Percentiles rank a stretch among this genome's conserved stretches.
phyloP scores from a whole-genome alignment of 129 eudicot genomes.

The Gnaphalium uliginosum region DNA sequence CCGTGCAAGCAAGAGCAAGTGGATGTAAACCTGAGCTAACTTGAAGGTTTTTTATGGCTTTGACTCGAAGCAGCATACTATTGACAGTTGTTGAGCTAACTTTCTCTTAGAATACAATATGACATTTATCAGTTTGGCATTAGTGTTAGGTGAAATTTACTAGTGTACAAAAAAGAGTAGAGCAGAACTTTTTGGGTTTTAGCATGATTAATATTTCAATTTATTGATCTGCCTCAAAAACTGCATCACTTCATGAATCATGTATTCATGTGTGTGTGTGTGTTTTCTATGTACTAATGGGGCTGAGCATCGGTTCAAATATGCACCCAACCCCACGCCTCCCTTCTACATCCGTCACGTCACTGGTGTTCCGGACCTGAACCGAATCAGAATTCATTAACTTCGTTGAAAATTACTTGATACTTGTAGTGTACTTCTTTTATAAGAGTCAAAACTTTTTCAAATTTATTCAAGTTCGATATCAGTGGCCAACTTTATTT shows the following conservation, averaged over 20 bases:
- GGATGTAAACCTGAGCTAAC: conserved; percentile 38
- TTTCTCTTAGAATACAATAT: conserved; percentile 23
- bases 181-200: neutral
- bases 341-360: too few relatives aligned
- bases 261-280: too few relatives aligned
- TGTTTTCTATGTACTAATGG: too few relatives aligned
- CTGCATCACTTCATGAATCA: neutral
- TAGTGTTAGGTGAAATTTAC: conserved; percentile 21
- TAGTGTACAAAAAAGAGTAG: conserved; percentile 20
- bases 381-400: too few relatives aligned
- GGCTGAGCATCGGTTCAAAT: too few relatives aligned
- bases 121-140: neutral
- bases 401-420: too few relatives aligned
- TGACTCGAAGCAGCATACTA: conserved; percentile 58
- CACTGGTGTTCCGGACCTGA: too few relatives aligned
- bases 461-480: too few relatives aligned
- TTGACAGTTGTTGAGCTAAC: conserved; percentile 31
- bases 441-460: too few relatives aligned
- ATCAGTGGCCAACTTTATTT: too few relatives aligned
- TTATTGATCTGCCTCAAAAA: conserved; percentile 7
- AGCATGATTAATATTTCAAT: conserved; percentile 21
- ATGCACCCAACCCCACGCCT: too few relatives aligned
- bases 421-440: too few relatives aligned
- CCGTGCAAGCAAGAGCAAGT: conserved; percentile 52
- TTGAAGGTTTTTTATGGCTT: conserved; percentile 38